Base-by-base conservation (phyloP, 192 early-diverging fungal genomes). In the Helicostylum pulchrum region DNA sequence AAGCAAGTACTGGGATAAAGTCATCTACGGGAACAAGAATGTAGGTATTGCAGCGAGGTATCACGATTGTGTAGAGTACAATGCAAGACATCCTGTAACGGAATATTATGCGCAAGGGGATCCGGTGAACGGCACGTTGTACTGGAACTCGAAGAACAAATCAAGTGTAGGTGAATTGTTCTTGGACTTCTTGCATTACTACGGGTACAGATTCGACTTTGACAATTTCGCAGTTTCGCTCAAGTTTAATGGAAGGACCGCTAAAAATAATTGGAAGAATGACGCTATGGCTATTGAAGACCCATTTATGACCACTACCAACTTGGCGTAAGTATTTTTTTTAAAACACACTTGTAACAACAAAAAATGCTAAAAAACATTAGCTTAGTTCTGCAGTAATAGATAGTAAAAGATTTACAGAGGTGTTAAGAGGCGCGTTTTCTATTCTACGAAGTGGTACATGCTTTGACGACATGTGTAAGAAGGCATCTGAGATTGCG, bases 131-230 rank as follows among this genome's bases (percentile, higher is more conserved):
- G 45, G 45, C 0, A 21, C 21, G 1, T 17, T 15, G 17, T 23
- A 47, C 15, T 61, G 59, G 59, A 9, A 45, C 0, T 47, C 59
- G 15, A 32, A 43, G 2, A 61, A 48, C 23, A 47, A 6, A 0
- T 23, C 44, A 1, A n/a, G 1, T 0, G 12, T 32, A 2, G 26
- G 45, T 9, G 44, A 61, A 3, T n/a, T 61, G 3, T n/a, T 61
- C 2, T 19, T 61, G 15, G 59, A 46, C 8, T 61, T 61, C 7
- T 61, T 61, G 14, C 44, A 47, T 61, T 47, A 61, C 15, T 61
- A 61, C 30, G 59, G 59, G 17, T 31, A 15, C 17, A 23, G 26
- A 46, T 47, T 47, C n/a, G 15, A 61, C 11, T 61, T 47, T 46
- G 7, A 11, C 36, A 61, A 4, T 10, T 10, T 30, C 11, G 59